Base-by-base conservation (phyloP, 257 asterid species). In the Striga asiatica region DNA sequence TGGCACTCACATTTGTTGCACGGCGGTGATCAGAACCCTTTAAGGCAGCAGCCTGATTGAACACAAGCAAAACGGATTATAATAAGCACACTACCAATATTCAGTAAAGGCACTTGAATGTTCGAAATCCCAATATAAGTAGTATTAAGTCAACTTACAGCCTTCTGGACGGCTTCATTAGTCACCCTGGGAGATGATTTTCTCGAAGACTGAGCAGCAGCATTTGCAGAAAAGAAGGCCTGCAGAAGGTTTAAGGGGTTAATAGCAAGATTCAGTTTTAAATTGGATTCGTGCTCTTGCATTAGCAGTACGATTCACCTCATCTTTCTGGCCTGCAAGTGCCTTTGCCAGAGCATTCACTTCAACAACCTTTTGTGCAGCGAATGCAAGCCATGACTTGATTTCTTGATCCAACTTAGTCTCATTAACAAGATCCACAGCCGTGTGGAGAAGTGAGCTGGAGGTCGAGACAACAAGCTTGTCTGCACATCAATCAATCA, bases 401-500 rank as follows among this genome's bases (percentile, higher is more conserved):
- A 81, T 74, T 70, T 86, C 88, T 42, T 64, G 7, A 56, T 86
- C 94, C 66, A 87, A 54, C 69, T 77, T 83, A 42, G 81, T 72
- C 76, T 87, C 96, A 46, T 83, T 79, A 46, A 74, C 65, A 56
- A 87, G 74, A 71, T 87, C 94, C 35, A 87, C 96, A 8, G 92
- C 89, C 2, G 89, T 81, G 71, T 87, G 96, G 61, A 83, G 82
- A 53, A 83, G 83, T 19, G 96, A 87, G 50, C 84, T 74, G n/a
- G 96, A 87, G 17, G 96, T 79, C 43, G 96, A 83, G 50, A 83
- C 92, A 53, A 87, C 89, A 27, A 87, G 87, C 76, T 81, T 83
- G 74, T 83, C 96, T 86, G 78, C n/a, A n/a, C n/a, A n/a, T n/a
- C n/a, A n/a, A n/a, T n/a, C n/a, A n/a, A n/a, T n/a, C n/a, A n/a